phyloP scores from a whole-genome alignment of 768 basidiomycete genomes.

The Naganishia randhawae region DNA sequence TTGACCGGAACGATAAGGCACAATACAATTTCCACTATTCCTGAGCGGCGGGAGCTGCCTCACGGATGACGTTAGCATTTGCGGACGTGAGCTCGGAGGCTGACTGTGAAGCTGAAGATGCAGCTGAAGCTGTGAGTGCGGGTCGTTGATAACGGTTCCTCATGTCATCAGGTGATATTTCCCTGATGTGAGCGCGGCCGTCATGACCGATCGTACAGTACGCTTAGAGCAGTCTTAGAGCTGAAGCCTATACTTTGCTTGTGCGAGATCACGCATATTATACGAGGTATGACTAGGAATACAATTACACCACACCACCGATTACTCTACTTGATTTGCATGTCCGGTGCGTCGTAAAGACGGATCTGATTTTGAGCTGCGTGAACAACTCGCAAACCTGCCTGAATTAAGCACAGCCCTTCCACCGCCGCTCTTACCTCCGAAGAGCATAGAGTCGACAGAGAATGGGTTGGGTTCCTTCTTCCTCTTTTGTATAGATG shows the following conservation, averaged over 20 bases:
- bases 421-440: background rate
- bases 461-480: constrained; percentile 6
- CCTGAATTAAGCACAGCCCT: constrained; percentile 23
- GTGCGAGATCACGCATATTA: background rate
- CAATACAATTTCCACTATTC: background rate
- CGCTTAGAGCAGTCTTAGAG: too few relatives aligned
- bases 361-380: constrained; percentile 13
- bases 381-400: constrained; percentile 16
- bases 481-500: constrained; percentile 21
- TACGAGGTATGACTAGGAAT: background rate
- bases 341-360: constrained; percentile 24
- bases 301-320: constrained; percentile 1
- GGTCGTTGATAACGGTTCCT: background rate
- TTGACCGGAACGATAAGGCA: background rate
- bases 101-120: too few relatives aligned
- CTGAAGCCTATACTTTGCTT: background rate
- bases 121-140: too few relatives aligned
- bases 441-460: background rate
- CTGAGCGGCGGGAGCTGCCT: background rate
- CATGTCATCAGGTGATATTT: constrained; percentile 5
- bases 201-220: constrained; percentile 10
- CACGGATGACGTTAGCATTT: background rate
- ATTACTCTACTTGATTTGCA: too few relatives aligned
- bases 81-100: background rate
- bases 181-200: background rate